Percentiles rank a stretch among this genome's conserved stretches.
Conservation (phyloP, 2,329 filamentous ascomycete genomes). For the Raffaelea ambrosiae region DNA sequence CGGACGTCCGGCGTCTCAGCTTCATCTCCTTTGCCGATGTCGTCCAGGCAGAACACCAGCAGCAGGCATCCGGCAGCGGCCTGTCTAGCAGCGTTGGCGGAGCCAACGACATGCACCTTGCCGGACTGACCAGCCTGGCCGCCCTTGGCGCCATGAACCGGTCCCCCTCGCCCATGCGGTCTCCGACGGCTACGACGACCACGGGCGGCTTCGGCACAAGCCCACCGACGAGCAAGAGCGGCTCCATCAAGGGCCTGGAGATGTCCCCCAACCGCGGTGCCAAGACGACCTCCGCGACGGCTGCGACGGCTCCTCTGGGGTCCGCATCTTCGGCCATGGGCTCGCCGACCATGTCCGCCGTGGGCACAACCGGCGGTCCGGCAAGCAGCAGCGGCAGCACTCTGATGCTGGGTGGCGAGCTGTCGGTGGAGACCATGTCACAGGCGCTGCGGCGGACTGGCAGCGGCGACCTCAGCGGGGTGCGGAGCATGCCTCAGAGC, state of each 20-base stretch:
- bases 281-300: not conserved
- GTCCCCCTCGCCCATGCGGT: slow-evolving; percentile 73
- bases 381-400: slow-evolving; percentile 2
- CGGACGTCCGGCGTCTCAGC: slow-evolving; percentile 74
- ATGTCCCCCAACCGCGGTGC: slow-evolving; percentile 50
- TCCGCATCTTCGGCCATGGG: slow-evolving; percentile 1
- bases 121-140: slow-evolving; percentile 55
- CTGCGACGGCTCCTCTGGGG: slow-evolving; percentile 18
- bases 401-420: slow-evolving; percentile 39
- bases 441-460: slow-evolving; percentile 80
- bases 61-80: slow-evolving; percentile 5
- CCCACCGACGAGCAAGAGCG: slow-evolving; percentile 67
- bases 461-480: slow-evolving; percentile 63
- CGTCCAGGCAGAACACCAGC: slow-evolving; percentile 67
- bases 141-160: slow-evolving; percentile 43
- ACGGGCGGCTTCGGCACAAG: slow-evolving; percentile 49
- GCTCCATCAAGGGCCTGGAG: slow-evolving; percentile 67
- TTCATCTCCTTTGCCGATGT: slow-evolving; percentile 98
- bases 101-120: slow-evolving; percentile 55
- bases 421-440: slow-evolving; percentile 89
- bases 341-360: slow-evolving; percentile 17
- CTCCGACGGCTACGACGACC: slow-evolving; percentile 65
- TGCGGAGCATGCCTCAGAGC: slow-evolving; percentile 49
- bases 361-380: not conserved
- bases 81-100: slow-evolving; percentile 32